These are phyloP conservation scores for Penicillium alfredii DNA, from an alignment of 495 filamentous ascomycete species.

Conservation along the genomic window DNA sequence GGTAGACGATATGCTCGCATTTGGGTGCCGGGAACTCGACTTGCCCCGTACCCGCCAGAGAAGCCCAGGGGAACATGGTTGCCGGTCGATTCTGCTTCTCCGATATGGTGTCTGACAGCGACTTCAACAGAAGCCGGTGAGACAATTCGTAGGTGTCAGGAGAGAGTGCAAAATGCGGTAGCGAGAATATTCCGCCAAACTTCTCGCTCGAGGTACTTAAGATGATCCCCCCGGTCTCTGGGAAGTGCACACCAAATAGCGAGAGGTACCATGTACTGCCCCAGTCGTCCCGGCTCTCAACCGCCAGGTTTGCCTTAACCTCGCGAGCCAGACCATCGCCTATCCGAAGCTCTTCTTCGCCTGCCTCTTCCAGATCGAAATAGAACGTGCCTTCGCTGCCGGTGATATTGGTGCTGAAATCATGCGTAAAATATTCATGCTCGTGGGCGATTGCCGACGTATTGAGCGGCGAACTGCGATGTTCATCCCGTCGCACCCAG, in stretches of 20 bases:
- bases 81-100: slow-evolving; percentile 49
- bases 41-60: slow-evolving; percentile 50
- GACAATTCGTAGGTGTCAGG: slow-evolving; percentile 59
- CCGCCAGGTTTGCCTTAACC: slow-evolving; percentile 57
- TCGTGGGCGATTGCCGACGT: slow-evolving; percentile 43
- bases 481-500: slow-evolving; percentile 57
- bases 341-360: slow-evolving; percentile 28
- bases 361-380: slow-evolving; percentile 40
- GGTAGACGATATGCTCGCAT: slow-evolving; percentile 84
- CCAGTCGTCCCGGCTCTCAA: slow-evolving; percentile 62
- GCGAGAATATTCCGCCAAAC: slow-evolving; percentile 78
- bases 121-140: slow-evolving; percentile 62
- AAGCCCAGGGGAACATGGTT: slow-evolving; percentile 58
- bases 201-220: slow-evolving; percentile 87
- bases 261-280: slow-evolving; percentile 68
- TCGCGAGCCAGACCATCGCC: slow-evolving; percentile 45
- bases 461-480: slow-evolving; percentile 42
- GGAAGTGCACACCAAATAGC: slow-evolving; percentile 79
- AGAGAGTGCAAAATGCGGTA: slow-evolving; percentile 75
- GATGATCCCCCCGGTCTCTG: slow-evolving; percentile 64
- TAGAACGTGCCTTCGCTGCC: slow-evolving; percentile 46
- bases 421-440: slow-evolving; percentile 45
- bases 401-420: slow-evolving; percentile 65
- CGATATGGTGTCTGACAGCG: slow-evolving; percentile 58
- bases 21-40: slow-evolving; percentile 58